phyloP scores from a whole-genome alignment of 192 early-diverging fungal genomes.

The Rhizophagus prolifer region DNA sequence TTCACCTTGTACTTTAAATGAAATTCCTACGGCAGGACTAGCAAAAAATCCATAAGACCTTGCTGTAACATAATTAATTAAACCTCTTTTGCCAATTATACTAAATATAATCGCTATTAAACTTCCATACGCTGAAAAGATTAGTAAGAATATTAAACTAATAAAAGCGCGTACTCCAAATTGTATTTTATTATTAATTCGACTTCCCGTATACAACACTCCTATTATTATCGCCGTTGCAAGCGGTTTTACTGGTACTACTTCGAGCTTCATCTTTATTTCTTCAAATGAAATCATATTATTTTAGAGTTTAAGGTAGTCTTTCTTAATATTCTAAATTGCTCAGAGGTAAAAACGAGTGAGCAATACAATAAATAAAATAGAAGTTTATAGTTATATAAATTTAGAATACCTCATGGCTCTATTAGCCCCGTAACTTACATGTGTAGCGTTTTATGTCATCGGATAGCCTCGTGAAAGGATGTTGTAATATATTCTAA shows the following conservation, averaged over 20 bases:
- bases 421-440: no score
- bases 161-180: constrained; percentile 5
- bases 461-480: no score
- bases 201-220: not conserved
- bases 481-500: no score
- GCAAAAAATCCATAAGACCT: constrained; percentile 8
- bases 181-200: constrained; percentile 12
- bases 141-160: not conserved
- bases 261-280: not conserved
- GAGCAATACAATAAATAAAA: no score
- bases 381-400: no score
- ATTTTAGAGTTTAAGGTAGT: not conserved
- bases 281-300: not conserved
- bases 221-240: not conserved
- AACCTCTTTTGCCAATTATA: constrained; percentile 3
- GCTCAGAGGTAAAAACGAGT: no score
- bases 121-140: constrained; percentile 27
- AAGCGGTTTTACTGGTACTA: not conserved
- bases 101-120: constrained; percentile 15
- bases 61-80: constrained; percentile 26
- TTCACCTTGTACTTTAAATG: constrained; percentile 58
- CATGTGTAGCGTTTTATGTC: no score
- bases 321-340: no score
- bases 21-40: constrained; percentile 43
- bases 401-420: no score